These are phyloP conservation scores for Metschnikowia peoriensis DNA, from an alignment of 805 yeast species.

Conservation along the genomic window DNA sequence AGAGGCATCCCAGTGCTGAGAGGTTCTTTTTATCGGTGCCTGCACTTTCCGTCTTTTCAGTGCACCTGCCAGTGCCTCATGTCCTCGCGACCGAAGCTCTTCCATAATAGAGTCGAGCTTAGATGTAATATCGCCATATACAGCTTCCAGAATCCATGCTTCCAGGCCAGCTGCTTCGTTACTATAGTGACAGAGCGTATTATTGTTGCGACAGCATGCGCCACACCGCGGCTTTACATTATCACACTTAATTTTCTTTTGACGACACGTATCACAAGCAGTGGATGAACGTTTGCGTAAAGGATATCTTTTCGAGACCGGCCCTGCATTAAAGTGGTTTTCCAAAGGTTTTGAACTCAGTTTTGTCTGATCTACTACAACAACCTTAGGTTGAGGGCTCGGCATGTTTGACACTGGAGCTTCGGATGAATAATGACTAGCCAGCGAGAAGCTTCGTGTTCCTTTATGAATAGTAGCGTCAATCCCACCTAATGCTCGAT, in stretches of 20 bases:
- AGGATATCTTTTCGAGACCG: not conserved
- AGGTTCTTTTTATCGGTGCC: not conserved
- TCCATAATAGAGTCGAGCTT: slow-evolving; percentile 31
- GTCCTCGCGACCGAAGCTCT: slow-evolving; percentile 19
- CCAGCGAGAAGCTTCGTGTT: not conserved
- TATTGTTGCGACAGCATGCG: slow-evolving; percentile 30
- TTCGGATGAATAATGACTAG: slow-evolving; percentile 3
- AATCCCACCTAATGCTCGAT: not conserved
- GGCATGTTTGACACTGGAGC: not conserved
- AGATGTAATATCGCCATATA: slow-evolving; percentile 24
- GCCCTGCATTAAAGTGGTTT: not conserved
- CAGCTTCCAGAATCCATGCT: slow-evolving; percentile 21
- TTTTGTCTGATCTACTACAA: not conserved
- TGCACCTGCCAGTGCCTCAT: slow-evolving; percentile 11
- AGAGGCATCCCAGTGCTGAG: slow-evolving; percentile 33
- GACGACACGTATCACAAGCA: slow-evolving; percentile 38
- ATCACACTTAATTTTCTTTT: slow-evolving; percentile 38
- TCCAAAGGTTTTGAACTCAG: too few species aligned
- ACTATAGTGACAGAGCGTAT: slow-evolving; percentile 28
- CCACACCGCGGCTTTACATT: slow-evolving; percentile 36
- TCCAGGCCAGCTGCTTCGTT: slow-evolving; percentile 24
- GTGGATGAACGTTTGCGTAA: slow-evolving; percentile 17
- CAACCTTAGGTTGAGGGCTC: not conserved
- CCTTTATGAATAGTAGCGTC: too few species aligned
- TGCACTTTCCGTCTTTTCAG: not conserved